A percentile compares a stretch with the other conserved stretches of the same genome.
These are phyloP conservation scores for Syzygium aromaticum DNA, from an alignment of 345 rosid genomes.

Conservation along the genomic window DNA sequence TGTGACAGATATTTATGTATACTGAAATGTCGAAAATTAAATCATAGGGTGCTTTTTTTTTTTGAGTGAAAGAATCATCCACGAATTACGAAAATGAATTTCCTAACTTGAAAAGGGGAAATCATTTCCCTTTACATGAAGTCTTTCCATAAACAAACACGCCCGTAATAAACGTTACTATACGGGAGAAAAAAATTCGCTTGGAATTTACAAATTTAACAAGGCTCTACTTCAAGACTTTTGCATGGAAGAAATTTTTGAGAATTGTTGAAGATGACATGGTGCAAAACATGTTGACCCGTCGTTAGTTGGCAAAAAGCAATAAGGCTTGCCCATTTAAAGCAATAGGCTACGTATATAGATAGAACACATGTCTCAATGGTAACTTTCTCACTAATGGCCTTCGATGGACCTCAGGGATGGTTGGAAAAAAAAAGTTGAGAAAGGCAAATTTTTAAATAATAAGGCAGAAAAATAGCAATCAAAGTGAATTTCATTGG, in stretches of 20 bases:
- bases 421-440: neutral
- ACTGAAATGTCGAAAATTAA: neutral
- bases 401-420: neutral
- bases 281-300: neutral
- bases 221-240: too few relatives aligned
- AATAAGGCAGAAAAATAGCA: neutral
- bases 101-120: neutral
- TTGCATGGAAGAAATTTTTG: too few relatives aligned
- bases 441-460: neutral
- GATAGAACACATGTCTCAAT: neutral
- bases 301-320: neutral
- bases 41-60: rapidly evolving
- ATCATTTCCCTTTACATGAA: too few relatives aligned
- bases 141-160: too few relatives aligned
- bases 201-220: too few relatives aligned
- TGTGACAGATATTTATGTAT: neutral
- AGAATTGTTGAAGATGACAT: neutral
- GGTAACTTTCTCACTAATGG: neutral
- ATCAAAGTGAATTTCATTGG: neutral
- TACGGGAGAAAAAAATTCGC: too few relatives aligned
- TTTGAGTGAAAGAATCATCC: neutral
- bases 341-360: neutral
- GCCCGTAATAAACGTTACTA: too few relatives aligned
- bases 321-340: too few relatives aligned
- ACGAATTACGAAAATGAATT: too few relatives aligned